Conservation (phyloP, 2,329 filamentous ascomycete genomes). For the Cercospora berteroae region DNA sequence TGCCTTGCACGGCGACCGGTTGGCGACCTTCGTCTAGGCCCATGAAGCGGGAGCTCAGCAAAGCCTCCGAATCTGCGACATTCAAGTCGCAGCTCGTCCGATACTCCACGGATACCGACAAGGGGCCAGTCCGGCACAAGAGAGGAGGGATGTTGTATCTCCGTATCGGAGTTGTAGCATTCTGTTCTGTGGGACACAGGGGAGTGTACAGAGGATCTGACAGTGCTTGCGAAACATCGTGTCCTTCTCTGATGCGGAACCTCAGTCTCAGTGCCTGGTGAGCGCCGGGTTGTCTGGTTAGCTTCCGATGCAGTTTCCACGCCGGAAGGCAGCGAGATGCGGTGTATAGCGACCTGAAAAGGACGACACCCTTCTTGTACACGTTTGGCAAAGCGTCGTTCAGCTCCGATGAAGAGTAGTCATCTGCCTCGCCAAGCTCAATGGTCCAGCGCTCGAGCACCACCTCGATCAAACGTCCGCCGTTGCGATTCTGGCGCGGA, state of each 20-base stretch:
- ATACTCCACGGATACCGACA: slow-evolving; percentile 79
- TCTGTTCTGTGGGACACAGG: slow-evolving; percentile 61
- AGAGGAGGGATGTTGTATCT: slow-evolving; percentile 79
- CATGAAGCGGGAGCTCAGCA: slow-evolving; percentile 91
- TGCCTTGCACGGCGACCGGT: slow-evolving; percentile 23
- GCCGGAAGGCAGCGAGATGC: slow-evolving; percentile 79
- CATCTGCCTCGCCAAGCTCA: slow-evolving; percentile 65
- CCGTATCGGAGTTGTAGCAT: slow-evolving; percentile 56
- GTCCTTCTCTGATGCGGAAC: slow-evolving; percentile 71
- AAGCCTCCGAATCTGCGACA: slow-evolving; percentile 84
- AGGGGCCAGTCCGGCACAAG: slow-evolving; percentile 79
- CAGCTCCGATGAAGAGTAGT: slow-evolving; percentile 56
- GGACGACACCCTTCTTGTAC: slow-evolving; percentile 95
- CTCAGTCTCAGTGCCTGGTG: slow-evolving; percentile 66
- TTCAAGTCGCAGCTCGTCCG: slow-evolving; percentile 87
- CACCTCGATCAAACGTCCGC: slow-evolving; percentile 61
- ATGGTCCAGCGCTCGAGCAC: slow-evolving; percentile 89
- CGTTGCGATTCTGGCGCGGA: slow-evolving; percentile 45
- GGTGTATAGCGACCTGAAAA: slow-evolving; percentile 85
- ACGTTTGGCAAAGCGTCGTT: slow-evolving; percentile 71
- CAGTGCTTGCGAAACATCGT: slow-evolving; percentile 47
- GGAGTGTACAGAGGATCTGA: slow-evolving; percentile 71
- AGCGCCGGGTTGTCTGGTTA: slow-evolving; percentile 66
- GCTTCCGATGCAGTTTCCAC: slow-evolving; percentile 77
- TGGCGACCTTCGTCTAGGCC: slow-evolving; percentile 67